Conservation (phyloP, 192 early-diverging fungal genomes). For the Coemansia sp. region DNA sequence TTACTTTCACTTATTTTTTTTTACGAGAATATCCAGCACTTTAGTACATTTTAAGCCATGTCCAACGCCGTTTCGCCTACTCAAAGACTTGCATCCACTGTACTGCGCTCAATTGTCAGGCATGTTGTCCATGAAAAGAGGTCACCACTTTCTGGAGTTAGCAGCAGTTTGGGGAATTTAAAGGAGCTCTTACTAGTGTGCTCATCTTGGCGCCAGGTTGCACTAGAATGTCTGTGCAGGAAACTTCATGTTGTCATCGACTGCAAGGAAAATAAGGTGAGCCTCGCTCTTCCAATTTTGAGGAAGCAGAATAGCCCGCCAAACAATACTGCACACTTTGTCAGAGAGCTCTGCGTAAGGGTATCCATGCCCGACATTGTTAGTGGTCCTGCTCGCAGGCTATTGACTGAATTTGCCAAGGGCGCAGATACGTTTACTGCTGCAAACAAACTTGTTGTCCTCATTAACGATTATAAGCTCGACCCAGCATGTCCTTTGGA, state of each 20-base stretch:
- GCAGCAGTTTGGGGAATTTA: not conserved
- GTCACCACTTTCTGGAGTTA: no score
- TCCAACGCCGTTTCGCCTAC: no score
- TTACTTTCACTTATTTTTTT: no score
- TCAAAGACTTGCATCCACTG: no score
- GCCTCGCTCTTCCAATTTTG: not conserved
- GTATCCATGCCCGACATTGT: not conserved
- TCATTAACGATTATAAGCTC: not conserved
- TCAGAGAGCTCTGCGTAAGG: not conserved
- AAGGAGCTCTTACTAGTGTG: not conserved
- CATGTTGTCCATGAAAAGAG: no score
- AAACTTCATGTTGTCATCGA: not conserved
- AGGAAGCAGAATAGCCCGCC: not conserved
- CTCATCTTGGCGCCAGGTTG: not conserved
- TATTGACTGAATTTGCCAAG: not conserved
- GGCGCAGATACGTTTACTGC: not conserved
- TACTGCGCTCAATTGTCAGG: no score
- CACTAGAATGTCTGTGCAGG: not conserved
- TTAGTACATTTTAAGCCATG: no score
- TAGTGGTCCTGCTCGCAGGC: not conserved
- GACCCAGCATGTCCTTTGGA: not conserved
- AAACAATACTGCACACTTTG: not conserved
- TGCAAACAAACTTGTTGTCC: not conserved
- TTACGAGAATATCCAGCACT: no score
- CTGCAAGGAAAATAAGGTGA: not conserved